These are phyloP conservation scores for Coleophoma eucalyptorum DNA, from an alignment of 2,329 filamentous ascomycete species.

Conservation along the genomic window DNA sequence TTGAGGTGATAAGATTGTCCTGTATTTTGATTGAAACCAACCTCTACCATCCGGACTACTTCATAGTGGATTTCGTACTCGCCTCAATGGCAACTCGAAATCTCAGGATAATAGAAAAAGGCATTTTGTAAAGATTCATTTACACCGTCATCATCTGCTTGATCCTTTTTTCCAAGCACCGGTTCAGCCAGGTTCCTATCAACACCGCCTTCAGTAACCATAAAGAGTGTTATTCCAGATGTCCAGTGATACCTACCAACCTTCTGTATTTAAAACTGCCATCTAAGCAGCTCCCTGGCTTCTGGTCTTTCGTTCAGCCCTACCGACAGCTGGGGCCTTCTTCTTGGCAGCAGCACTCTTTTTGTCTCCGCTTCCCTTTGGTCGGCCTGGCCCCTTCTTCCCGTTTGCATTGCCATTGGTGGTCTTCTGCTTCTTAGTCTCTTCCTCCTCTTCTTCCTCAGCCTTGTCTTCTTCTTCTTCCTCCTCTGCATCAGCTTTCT, in stretches of 20 bases:
- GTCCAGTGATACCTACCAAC: not conserved
- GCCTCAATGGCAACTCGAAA: no score
- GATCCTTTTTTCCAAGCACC: not conserved
- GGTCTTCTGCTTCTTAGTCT: slow-evolving; percentile 10
- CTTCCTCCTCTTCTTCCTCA: slow-evolving; percentile 3
- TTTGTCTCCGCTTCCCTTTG: not conserved
- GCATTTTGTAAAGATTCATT: no score
- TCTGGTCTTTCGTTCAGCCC: slow-evolving; percentile 21
- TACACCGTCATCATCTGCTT: no score
- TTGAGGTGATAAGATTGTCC: no score
- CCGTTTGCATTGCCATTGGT: slow-evolving; percentile 9
- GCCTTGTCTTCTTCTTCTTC: slow-evolving; percentile 1
- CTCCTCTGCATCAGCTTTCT: slow-evolving; percentile 5
- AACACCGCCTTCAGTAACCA: not conserved
- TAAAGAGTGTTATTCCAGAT: no score
- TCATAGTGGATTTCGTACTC: no score
- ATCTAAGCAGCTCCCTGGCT: slow-evolving; percentile 17
- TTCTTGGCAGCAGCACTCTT: slow-evolving; percentile 18
- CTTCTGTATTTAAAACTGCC: no score
- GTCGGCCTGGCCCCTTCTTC: slow-evolving; percentile 8
- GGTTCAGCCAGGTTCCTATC: slow-evolving; percentile 6
- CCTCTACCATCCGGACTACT: no score
- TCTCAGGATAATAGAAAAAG: no score
- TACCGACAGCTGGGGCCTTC: slow-evolving; percentile 20
- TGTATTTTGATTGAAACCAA: no score